Conservation (phyloP, 2,329 filamentous ascomycete species). For the Didymella lethalis region DNA sequence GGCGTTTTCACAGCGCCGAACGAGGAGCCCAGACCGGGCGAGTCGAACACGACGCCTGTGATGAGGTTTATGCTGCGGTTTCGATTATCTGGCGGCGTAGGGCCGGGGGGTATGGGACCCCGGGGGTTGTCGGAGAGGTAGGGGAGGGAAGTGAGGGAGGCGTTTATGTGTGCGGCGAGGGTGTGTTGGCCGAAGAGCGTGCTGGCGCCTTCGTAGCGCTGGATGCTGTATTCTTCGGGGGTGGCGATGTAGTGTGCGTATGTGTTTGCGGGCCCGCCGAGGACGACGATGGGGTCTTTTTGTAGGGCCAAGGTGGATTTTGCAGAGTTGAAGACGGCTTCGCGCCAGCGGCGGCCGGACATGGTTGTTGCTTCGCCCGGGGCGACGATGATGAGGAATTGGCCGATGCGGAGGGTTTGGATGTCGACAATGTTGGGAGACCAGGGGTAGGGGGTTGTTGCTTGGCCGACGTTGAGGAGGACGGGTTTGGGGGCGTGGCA, state of each 20-base stretch:
- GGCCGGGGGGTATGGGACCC: conserved; percentile 59
- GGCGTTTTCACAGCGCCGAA: conserved; percentile 73
- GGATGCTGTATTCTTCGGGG: conserved; percentile 79
- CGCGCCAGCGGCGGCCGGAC: conserved; percentile 87
- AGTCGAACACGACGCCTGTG: conserved; percentile 77
- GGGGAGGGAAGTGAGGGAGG: conserved; percentile 75
- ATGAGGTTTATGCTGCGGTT: conserved; percentile 81
- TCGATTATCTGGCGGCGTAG: conserved; percentile 78
- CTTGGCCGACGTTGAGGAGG: conserved; percentile 85
- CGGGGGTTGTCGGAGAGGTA: conserved; percentile 63
- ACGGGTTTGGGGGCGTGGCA: conserved; percentile 88
- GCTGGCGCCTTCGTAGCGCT: conserved; percentile 94
- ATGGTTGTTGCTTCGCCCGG: conserved; percentile 92
- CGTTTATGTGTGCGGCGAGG: conserved; percentile 85
- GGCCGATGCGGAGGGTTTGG: conserved; percentile 83
- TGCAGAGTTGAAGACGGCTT: conserved; percentile 43
- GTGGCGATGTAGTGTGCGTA: conserved; percentile 87
- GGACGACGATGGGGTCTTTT: conserved; percentile 67
- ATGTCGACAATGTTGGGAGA: conserved; percentile 91
- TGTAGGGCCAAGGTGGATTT: conserved; percentile 26
- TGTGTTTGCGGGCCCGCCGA: conserved; percentile 88
- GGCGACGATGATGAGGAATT: conserved; percentile 82
- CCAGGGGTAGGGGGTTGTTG: conserved; percentile 82
- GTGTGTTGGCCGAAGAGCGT: conserved; percentile 87
- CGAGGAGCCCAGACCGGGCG: conserved; percentile 66